A percentile compares a stretch with the other conserved stretches of the same genome.
These are phyloP conservation scores for Aspergillus funiculosus DNA, from an alignment of 495 filamentous ascomycete species.

Conservation along the genomic window DNA sequence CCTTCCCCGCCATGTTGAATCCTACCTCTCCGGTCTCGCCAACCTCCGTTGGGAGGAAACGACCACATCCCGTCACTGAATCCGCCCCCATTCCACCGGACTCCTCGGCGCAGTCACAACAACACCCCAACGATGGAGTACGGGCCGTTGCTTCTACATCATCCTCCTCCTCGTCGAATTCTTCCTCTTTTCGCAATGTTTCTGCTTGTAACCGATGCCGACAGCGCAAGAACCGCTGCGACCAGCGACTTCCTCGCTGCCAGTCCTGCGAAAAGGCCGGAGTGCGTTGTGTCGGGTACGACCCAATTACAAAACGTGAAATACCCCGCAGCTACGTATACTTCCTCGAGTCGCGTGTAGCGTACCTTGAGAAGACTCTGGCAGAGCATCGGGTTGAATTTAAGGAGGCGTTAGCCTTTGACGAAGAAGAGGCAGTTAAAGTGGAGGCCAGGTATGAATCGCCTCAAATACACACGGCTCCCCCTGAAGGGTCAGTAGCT, in stretches of 20 bases:
- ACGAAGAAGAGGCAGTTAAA: conserved; percentile 49
- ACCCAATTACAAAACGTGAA: conserved; percentile 90
- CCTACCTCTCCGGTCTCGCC: conserved; percentile 32
- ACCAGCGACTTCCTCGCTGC: conserved; percentile 85
- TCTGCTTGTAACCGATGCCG: conserved; percentile 92
- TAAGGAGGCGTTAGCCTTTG: conserved; percentile 70
- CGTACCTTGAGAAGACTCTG: conserved; percentile 76
- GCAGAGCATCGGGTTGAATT: conserved; percentile 63
- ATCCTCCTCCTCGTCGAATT: conserved; percentile 28
- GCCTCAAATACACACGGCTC: conserved; percentile 16
- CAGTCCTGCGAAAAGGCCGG: conserved; percentile 84
- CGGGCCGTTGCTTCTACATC: conserved; percentile 18
- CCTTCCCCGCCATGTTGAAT: conserved; percentile 36
- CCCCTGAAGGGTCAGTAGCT: conserved; percentile 9
- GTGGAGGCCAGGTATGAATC: conserved; percentile 32
- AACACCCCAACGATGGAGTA: conserved; percentile 12
- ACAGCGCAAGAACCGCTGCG: conserved; percentile 88
- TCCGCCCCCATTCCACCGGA: conserved; percentile 20
- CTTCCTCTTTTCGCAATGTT: conserved; percentile 80
- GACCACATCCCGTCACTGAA: conserved; percentile 32
- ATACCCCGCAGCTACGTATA: conserved; percentile 93
- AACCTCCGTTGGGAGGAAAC: conserved; percentile 37
- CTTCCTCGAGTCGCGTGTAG: conserved; percentile 81
- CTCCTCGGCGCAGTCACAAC: conserved; percentile 11
- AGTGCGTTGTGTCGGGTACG: conserved; percentile 88